Percentiles rank a stretch among this genome's conserved stretches.
Evolutionary conservation across 352 stramenopile species (phyloP).

Genomic region (Thalassiosira hispida): DNA sequence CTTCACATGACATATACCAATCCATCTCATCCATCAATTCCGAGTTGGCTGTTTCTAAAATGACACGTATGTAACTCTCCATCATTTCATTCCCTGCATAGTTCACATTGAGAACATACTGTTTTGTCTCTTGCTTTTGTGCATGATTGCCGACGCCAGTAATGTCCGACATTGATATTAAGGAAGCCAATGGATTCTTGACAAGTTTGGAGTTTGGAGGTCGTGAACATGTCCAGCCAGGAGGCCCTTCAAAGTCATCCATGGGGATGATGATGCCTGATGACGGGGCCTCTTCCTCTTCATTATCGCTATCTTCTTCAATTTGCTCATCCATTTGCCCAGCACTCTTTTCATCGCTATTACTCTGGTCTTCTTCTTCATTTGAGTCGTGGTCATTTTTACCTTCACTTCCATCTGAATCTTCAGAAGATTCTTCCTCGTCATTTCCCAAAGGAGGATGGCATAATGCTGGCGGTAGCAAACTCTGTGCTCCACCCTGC

Average conservation of each 20-base stretch:
- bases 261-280: slow-evolving; percentile 42
- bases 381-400: slow-evolving; percentile 28
- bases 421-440: neutral
- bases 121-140: slow-evolving; percentile 10
- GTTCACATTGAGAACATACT: slow-evolving; percentile 83
- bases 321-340: slow-evolving; percentile 21
- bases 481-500: slow-evolving; percentile 37
- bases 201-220: slow-evolving; percentile 24
- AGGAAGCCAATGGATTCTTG: slow-evolving; percentile 68
- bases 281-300: slow-evolving; percentile 25
- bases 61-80: slow-evolving; percentile 74
- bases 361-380: slow-evolving; percentile 23
- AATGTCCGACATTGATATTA: slow-evolving; percentile 65
- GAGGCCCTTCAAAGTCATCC: slow-evolving; percentile 52
- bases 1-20: slow-evolving; percentile 26
- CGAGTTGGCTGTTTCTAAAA: slow-evolving; percentile 49
- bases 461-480: slow-evolving; percentile 74
- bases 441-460: slow-evolving; percentile 39
- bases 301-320: slow-evolving; percentile 36
- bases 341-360: slow-evolving; percentile 28
- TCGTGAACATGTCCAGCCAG: slow-evolving; percentile 22
- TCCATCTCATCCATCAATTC: slow-evolving; percentile 27
- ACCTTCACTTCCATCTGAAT: slow-evolving; percentile 25
- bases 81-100: slow-evolving; percentile 83
- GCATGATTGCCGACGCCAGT: slow-evolving; percentile 32